A percentile compares a stretch with the other conserved stretches of the same genome.
Conservation (phyloP, 148 eudicot genomes). For the Pouteria glomerata region DNA sequence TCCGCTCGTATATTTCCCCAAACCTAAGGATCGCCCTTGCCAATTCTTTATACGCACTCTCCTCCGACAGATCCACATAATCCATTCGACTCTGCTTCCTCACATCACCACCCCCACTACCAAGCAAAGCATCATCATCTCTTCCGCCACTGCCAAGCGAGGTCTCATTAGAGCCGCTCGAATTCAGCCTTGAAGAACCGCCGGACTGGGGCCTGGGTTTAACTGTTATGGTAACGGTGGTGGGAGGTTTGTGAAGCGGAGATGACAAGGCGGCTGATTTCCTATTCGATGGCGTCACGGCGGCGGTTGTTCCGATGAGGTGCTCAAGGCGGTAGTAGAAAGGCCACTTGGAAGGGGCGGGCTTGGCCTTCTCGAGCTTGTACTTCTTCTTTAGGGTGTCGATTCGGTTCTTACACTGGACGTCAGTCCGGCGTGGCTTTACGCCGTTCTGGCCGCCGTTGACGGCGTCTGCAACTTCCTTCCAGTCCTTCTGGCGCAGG, state of each 20-base stretch:
- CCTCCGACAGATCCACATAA: conserved; percentile 10
- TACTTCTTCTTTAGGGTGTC: conserved; percentile 34
- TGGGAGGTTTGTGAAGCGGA: background rate
- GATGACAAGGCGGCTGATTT: background rate
- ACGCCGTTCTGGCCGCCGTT: conserved; percentile 1
- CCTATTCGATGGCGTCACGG: background rate
- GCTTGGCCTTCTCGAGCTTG: conserved; percentile 6
- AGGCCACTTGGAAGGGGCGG: conserved; percentile 16
- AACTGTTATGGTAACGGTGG: background rate
- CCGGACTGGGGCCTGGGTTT: conserved; percentile 5
- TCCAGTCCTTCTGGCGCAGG: conserved; percentile 14
- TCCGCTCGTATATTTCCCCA: conserved; percentile 42
- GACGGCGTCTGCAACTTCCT: conserved; percentile 12
- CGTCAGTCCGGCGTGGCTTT: conserved; percentile 16
- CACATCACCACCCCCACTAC: conserved; percentile 14
- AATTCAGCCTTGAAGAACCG: conserved; percentile 17
- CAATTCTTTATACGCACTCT: conserved; percentile 22
- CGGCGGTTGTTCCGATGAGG: conserved; percentile 7
- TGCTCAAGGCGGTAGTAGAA: conserved; percentile 23
- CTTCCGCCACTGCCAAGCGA: conserved; percentile 14
- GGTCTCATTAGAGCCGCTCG: conserved; percentile 21
- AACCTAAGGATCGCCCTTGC: conserved; percentile 34
- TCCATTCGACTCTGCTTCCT: conserved; percentile 20
- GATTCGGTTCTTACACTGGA: conserved; percentile 28
- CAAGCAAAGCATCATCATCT: conserved; percentile 16